Evolutionary conservation across 768 basidiomycete genomes (phyloP).

Genomic region (Thelephora aurantiotincta): DNA sequence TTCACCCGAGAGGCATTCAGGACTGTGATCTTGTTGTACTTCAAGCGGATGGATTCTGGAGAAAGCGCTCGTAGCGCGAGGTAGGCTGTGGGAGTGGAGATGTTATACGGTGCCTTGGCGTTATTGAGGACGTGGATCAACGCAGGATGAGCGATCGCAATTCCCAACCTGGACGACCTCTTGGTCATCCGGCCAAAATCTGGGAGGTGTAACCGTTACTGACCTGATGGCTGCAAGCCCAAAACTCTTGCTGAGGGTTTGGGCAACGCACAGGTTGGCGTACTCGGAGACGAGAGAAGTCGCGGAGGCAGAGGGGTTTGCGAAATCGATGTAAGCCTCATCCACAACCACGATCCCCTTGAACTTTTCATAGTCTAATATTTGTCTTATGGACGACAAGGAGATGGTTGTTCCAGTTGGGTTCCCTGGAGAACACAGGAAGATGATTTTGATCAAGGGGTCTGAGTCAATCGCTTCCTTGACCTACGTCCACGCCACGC

Average conservation of each 20-base stretch:
- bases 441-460: conserved; percentile 76
- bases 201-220: conserved; percentile 10
- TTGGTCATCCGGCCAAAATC: neutral
- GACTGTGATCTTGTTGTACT: conserved; percentile 49
- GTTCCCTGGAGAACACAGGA: conserved; percentile 95
- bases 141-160: conserved; percentile 80
- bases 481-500: conserved; percentile 31
- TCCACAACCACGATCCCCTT: conserved; percentile 90
- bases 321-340: conserved; percentile 97
- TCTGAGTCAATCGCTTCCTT: conserved; percentile 55
- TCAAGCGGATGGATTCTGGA: conserved; percentile 39
- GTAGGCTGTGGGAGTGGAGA: conserved; percentile 78
- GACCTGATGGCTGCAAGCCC: conserved; percentile 92
- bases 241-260: conserved; percentile 93
- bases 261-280: conserved; percentile 86
- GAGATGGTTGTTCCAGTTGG: conserved; percentile 85
- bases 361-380: conserved; percentile 72
- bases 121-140: conserved; percentile 86
- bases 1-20: conserved; percentile 42
- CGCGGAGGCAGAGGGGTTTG: conserved; percentile 45
- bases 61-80: conserved; percentile 74
- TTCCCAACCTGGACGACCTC: conserved; percentile 49
- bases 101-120: conserved; percentile 96
- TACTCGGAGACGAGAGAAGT: conserved; percentile 64
- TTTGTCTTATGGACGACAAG: conserved; percentile 44